A percentile compares a stretch with the other conserved stretches of the same genome.
Conservation (phyloP, 257 asterid genomes). For the Scutellaria minor region DNA sequence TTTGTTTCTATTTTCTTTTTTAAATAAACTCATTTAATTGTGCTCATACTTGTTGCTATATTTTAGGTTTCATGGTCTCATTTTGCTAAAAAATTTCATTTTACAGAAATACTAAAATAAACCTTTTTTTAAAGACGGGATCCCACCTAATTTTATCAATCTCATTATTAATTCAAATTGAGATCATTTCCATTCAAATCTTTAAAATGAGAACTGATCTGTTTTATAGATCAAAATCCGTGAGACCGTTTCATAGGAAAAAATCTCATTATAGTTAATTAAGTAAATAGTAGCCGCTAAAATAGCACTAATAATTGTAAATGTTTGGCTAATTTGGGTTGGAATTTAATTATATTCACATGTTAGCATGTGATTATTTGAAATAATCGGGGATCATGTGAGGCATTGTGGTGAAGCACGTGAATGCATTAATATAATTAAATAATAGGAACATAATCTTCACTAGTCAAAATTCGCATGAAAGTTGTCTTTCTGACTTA, state of each 20-base stretch:
- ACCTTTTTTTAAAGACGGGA: no score
- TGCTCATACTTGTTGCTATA: no score
- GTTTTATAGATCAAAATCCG: no score
- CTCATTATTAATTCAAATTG: no score
- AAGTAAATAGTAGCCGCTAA: constrained; percentile 3
- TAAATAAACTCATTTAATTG: no score
- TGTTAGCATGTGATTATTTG: constrained; percentile 55
- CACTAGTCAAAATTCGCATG: constrained; percentile 10
- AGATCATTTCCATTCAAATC: no score
- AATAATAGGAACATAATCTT: constrained; percentile 32
- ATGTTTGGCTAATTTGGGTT: constrained; percentile 28
- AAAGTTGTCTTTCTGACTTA: constrained; percentile 36
- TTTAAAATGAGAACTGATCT: no score
- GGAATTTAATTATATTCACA: constrained; percentile 48
- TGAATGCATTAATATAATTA: constrained; percentile 36
- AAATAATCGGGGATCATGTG: constrained; percentile 49
- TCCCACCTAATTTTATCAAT: no score
- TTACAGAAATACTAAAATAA: no score
- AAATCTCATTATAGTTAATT: neutral
- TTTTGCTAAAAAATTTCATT: no score
- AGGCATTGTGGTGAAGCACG: constrained; percentile 54
- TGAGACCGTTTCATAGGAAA: neutral
- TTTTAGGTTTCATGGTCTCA: no score
- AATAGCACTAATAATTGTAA: neutral
- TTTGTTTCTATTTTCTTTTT: no score